Evolutionary conservation across 768 basidiomycete genomes (phyloP), one percentile per base, ranked within the genome.

Genomic region (Suillus lakei): DNA sequence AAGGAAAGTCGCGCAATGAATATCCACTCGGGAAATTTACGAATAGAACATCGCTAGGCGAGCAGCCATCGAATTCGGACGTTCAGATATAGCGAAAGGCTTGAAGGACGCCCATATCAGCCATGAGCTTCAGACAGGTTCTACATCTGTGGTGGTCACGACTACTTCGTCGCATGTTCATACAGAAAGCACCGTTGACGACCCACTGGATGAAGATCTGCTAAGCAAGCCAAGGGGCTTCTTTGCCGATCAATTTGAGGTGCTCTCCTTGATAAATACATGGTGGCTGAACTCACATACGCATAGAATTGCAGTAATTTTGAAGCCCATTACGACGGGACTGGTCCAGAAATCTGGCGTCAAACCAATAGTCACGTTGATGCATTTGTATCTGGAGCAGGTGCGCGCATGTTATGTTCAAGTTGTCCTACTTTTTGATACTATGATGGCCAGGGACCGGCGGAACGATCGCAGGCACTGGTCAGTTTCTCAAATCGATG

Each of bases 241-340:
- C 79, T 99, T 99, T 71, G 95, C 95, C 5, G 95, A 99, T 74
- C 98, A 99, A 77, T 99, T 99, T 65, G 97, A 98, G 77, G 87
- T 86, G 60, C 13, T 46, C 5, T 4, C 38, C 16, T 38, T 36
- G 43, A 63, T 28, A 58, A 1, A 12, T 28, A 10, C 18, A 39
- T 2, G 9, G 4, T 12, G 4, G 21, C 5, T 2, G 12, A 26
- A 21, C 56, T 58, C 23, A 58, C 36, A 10, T 18, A 18, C 3
- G 4, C 32, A 26, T 61, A 94, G 91, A 99, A 96, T 75, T 85
- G 82, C 70, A 93, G 92, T 72, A 99, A 99, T 71, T 95, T 88
- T 74, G 84, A 90, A 62, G 95, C 97, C 0, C 98, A 99, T 74
- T 94, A 85, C 68, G 78, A 86, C 39, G 93, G 93, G 7, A 98